Evolutionary conservation across 306 rosid species (phyloP).

Genomic region (Citrullus colocynthis): DNA sequence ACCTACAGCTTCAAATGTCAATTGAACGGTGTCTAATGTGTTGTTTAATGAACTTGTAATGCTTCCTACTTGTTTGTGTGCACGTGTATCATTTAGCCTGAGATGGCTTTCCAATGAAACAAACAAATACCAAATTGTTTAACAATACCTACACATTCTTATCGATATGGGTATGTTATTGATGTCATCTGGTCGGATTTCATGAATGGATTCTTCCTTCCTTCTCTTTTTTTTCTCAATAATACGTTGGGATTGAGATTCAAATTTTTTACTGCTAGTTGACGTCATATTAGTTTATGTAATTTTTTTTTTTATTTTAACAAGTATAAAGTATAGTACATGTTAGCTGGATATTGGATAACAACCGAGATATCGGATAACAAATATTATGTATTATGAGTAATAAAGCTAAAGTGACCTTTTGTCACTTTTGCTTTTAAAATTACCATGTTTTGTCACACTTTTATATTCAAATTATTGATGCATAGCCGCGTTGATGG

Average conservation of each 20-base stretch:
- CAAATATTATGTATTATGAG: not conserved
- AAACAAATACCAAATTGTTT: not conserved
- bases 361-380: too few species aligned
- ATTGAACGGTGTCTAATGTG: not conserved
- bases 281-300: too few species aligned
- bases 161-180: not conserved
- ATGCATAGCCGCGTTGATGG: not conserved
- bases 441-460: not conserved
- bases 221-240: too few species aligned
- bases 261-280: too few species aligned
- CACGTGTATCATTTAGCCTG: not conserved
- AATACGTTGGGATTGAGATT: too few species aligned
- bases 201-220: not conserved
- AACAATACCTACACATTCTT: not conserved
- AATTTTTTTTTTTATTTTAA: too few species aligned
- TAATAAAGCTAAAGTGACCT: not conserved
- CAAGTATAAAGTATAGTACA: too few species aligned
- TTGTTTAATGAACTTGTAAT: not conserved
- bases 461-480: not conserved
- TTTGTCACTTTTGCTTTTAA: not conserved
- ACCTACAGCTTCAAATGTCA: not conserved
- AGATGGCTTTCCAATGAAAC: not conserved
- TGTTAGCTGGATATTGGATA: too few species aligned
- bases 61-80: not conserved
- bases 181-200: not conserved